Conservation (phyloP, 352 stramenopile species). For the Plasmopara viticola region DNA sequence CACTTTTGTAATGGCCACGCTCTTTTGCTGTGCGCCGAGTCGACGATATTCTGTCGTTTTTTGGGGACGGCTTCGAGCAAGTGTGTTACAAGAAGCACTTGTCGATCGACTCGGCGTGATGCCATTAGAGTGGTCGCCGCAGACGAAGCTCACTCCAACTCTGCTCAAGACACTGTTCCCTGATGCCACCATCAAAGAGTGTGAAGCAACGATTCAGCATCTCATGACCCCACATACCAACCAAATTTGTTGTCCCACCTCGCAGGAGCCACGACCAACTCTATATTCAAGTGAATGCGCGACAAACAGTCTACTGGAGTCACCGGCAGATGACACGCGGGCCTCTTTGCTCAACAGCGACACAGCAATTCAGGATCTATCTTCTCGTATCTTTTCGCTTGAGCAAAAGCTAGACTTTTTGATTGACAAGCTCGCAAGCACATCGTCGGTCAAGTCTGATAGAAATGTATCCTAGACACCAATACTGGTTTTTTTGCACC, state of each 20-base stretch:
- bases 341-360: neutral
- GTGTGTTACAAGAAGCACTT: conserved; percentile 16
- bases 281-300: conserved; percentile 7
- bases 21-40: conserved; percentile 5
- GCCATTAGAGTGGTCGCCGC: conserved; percentile 12
- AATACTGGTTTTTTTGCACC: too few relatives aligned
- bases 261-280: conserved; percentile 6
- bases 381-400: conserved; percentile 9
- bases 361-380: conserved; percentile 1
- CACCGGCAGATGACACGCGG: conserved; percentile 1
- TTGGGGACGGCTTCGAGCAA: conserved; percentile 17
- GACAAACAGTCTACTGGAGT: conserved; percentile 5
- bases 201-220: conserved; percentile 16
- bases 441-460: too few relatives aligned
- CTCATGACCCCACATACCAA: conserved; percentile 7
- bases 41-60: conserved; percentile 12
- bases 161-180: conserved; percentile 14
- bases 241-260: conserved; percentile 10
- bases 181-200: conserved; percentile 14
- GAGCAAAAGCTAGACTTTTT: conserved; percentile 17
- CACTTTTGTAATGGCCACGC: conserved; percentile 4
- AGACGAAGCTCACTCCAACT: conserved; percentile 13
- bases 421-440: conserved; percentile 13
- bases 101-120: conserved; percentile 12
- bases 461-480: too few relatives aligned